phyloP scores from a whole-genome alignment of 2,329 filamentous ascomycete genomes.

The Trichoderma aggressivum region DNA sequence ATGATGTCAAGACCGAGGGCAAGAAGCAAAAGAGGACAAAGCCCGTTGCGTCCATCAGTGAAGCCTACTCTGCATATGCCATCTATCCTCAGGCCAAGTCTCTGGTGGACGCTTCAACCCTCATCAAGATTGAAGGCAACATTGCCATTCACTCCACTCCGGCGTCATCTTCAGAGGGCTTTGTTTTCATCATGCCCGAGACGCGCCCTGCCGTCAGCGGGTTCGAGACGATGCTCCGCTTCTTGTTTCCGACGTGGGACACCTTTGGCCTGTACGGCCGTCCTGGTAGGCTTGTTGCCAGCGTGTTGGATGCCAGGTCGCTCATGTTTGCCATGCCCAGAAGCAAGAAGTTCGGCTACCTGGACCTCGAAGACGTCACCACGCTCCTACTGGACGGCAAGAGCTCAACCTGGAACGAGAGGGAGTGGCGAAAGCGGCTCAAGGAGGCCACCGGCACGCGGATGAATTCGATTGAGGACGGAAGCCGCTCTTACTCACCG shows the following conservation, averaged over 20 bases:
- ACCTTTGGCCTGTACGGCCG: constrained; percentile 89
- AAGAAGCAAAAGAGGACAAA: constrained; percentile 89
- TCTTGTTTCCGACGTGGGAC: constrained; percentile 91
- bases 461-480: constrained; percentile 64
- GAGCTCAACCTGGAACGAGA: constrained; percentile 72
- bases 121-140: constrained; percentile 89
- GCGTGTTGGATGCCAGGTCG: constrained; percentile 79
- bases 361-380: constrained; percentile 84
- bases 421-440: constrained; percentile 83
- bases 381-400: constrained; percentile 70
- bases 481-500: constrained; percentile 44
- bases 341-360: constrained; percentile 80
- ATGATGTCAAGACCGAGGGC: constrained; percentile 68
- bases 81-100: constrained; percentile 95
- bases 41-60: constrained; percentile 87
- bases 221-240: constrained; percentile 92
- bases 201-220: constrained; percentile 85
- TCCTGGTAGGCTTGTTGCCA: constrained; percentile 80
- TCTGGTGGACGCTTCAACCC: constrained; percentile 87
- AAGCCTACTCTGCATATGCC: constrained; percentile 89
- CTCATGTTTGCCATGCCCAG: constrained; percentile 98
- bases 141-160: constrained; percentile 83
- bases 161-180: constrained; percentile 78
- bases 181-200: constrained; percentile 98
- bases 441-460: constrained; percentile 83